Base-by-base conservation (phyloP, 352 stramenopile genomes). In the Globisporangium megalacanthum region DNA sequence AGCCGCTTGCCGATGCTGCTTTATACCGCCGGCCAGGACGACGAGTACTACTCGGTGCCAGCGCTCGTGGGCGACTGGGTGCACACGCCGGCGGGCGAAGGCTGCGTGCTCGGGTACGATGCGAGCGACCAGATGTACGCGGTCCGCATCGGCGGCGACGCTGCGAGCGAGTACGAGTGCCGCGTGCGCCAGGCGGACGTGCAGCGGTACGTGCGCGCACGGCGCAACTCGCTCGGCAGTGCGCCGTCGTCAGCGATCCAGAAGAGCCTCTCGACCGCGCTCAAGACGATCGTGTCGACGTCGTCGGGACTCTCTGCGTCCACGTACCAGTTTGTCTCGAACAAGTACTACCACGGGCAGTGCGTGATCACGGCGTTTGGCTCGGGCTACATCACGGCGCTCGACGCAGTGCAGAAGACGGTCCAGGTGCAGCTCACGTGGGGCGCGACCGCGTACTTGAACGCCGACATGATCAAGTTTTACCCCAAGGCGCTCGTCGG, bases 351-450 rank as follows among this genome's bases (percentile, higher is more conserved):
- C 56, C 70, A 86, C 11, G 82, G 82, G 22, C 77, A 89, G 69
- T 85, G 68, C 31, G 82, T 92, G 53, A 72, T 90, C 56, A 90
- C 82, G 36, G 79, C 75, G 45, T 88, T 78, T 49, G 82, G 82
- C 33, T 62, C 75, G 4, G 82, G 79, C 13, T 70, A 68, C 35
- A 88, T 92, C 56, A 61, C 79, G 5, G 70, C 74, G 20, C 59
- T 89, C 36, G 72, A 88, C 54, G 64, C 78, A 37, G 69, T 67
- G 39, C 69, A 73, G 20, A 68, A 77, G 50, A 72, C 59, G 10
- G 77, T 75, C 14, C 75, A 86, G 20, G 70, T 92, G 46, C 72
- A 89, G 69, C 76, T 89, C 46, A 73, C 74, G 49, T 88, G 69
- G 61, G 82, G 82, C 13, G 77, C 75, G 13, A 77, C 64, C 22